Evolutionary conservation across 495 filamentous ascomycete species (phyloP).

Genomic region (Tuber brumale): DNA sequence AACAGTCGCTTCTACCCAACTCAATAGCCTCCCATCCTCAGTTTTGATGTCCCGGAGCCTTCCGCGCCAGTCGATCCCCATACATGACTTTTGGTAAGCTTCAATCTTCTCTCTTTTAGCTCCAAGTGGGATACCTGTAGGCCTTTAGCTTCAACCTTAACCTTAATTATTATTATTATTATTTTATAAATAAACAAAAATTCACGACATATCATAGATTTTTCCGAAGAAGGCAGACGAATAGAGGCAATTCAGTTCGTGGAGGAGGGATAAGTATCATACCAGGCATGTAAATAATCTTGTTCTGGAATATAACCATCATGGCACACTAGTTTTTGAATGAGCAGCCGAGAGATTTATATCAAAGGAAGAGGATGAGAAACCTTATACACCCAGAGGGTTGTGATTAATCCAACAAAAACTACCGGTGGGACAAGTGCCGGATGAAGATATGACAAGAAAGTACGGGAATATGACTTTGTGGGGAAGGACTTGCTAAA

Average conservation of each 20-base stretch:
- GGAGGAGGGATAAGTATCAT: conserved; percentile 36
- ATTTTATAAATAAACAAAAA: neutral
- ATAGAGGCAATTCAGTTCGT: neutral
- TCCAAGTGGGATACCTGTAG: conserved; percentile 31
- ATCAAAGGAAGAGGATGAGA: neutral
- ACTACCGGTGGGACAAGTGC: conserved; percentile 58
- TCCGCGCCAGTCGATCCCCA: conserved; percentile 59
- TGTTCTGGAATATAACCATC: conserved; percentile 74
- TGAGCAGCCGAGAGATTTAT: neutral
- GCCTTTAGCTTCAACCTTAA: neutral
- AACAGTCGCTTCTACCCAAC: conserved; percentile 15
- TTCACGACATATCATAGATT: neutral
- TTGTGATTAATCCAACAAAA: conserved; percentile 59
- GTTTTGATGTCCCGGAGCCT: conserved; percentile 46
- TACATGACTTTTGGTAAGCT: conserved; percentile 54
- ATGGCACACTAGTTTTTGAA: conserved; percentile 56
- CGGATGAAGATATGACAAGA: conserved; percentile 45
- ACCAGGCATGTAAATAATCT: conserved; percentile 75
- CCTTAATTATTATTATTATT: neutral
- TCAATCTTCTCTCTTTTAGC: conserved; percentile 54
- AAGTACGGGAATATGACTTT: neutral
- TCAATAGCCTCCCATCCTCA: conserved; percentile 52
- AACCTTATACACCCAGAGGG: conserved; percentile 62
- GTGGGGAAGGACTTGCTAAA: neutral
- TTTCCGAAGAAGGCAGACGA: neutral